A percentile compares a stretch with the other conserved stretches of the same genome.
Conservation (phyloP, 73 alveolate genomes). For the Stentor coeruleus region DNA sequence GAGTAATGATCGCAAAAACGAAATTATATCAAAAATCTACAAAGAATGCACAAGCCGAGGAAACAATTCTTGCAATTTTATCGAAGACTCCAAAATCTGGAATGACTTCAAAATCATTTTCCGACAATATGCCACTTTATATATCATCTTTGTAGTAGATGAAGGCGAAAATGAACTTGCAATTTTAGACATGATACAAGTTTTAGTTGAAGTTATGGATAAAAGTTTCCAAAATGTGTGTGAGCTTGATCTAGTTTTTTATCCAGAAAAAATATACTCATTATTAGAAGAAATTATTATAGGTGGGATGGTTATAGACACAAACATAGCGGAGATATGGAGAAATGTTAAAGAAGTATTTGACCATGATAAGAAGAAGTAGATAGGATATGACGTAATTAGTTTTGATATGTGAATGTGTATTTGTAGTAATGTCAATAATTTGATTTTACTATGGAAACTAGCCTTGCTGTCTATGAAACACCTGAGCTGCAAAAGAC, state of each 20-base stretch:
- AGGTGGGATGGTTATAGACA: slow-evolving; percentile 66
- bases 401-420: too few species aligned
- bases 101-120: slow-evolving; percentile 71
- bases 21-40: slow-evolving; percentile 44
- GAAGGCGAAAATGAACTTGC: slow-evolving; percentile 90
- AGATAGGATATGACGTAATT: too few species aligned
- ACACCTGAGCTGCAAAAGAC: slow-evolving; percentile 20
- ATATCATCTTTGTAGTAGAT: slow-evolving; percentile 81
- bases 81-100: slow-evolving; percentile 60
- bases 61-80: slow-evolving; percentile 55
- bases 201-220: slow-evolving; percentile 88
- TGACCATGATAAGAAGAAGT: slow-evolving; percentile 10
- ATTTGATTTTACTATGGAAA: too few species aligned
- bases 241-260: slow-evolving; percentile 88
- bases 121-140: slow-evolving; percentile 85
- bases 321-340: slow-evolving; percentile 45
- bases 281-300: slow-evolving; percentile 74
- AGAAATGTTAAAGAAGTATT: background rate
- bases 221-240: slow-evolving; percentile 85
- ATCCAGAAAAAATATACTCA: slow-evolving; percentile 83
- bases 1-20: slow-evolving; percentile 45
- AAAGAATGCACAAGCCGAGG: slow-evolving; percentile 57
- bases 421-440: too few species aligned
- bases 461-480: background rate
- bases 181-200: slow-evolving; percentile 84